phyloP scores from a whole-genome alignment of 441 rosid species.

The Viola pubescens region DNA sequence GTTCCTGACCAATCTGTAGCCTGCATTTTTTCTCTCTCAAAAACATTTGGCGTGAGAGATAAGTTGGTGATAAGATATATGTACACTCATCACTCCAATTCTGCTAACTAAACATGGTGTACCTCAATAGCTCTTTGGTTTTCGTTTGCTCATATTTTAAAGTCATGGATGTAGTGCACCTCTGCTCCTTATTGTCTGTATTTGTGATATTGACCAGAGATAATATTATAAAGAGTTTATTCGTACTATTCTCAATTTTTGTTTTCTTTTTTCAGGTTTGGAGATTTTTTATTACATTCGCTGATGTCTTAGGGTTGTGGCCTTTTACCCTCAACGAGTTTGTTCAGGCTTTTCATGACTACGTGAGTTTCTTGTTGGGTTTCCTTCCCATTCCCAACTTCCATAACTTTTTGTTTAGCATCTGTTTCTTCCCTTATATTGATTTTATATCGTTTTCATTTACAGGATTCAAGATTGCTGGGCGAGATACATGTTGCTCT shows the following conservation, averaged over 20 bases:
- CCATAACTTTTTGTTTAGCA: constrained; percentile 12
- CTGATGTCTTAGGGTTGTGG: constrained; percentile 94
- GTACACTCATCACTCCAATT: not conserved
- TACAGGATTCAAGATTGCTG: constrained; percentile 91
- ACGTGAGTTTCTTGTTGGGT: constrained; percentile 40
- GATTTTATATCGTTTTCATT: constrained; percentile 18
- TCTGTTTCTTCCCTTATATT: constrained; percentile 12
- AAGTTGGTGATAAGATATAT: no score
- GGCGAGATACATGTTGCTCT: constrained; percentile 88
- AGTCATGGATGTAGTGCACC: not conserved
- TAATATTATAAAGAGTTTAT: not conserved
- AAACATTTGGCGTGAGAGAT: no score
- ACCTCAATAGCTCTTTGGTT: not conserved
- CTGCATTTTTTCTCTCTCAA: no score
- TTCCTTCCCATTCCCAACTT: constrained; percentile 2
- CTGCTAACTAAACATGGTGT: not conserved
- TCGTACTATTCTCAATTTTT: constrained; percentile 7
- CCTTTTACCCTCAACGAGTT: constrained; percentile 97
- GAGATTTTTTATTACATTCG: constrained; percentile 86
- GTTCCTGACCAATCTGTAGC: no score
- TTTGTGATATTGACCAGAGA: no score
- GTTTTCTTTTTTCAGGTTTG: constrained; percentile 61
- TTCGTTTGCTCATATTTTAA: not conserved
- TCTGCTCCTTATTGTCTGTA: no score
- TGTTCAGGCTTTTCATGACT: constrained; percentile 95